phyloP scores from a whole-genome alignment of 139 green algal species.

The Dunaliella primolecta region DNA sequence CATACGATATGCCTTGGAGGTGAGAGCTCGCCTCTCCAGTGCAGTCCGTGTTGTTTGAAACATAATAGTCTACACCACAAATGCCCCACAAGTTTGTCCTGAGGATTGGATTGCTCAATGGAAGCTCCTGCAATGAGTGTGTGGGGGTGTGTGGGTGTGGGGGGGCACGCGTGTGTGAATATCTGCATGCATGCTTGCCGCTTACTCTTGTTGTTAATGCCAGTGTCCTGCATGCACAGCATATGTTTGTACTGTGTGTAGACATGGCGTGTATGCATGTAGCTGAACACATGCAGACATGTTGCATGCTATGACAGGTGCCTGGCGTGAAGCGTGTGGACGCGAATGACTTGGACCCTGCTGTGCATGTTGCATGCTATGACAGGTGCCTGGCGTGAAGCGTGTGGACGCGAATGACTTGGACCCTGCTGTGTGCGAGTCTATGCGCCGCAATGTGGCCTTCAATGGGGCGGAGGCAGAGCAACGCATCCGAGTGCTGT shows the following conservation, averaged over 20 bases:
- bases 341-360: conserved; percentile 84
- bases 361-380: too few relatives aligned
- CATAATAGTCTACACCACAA: too few relatives aligned
- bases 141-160: not conserved
- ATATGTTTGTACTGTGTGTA: too few relatives aligned
- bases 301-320: too few relatives aligned
- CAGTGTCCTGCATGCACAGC: too few relatives aligned
- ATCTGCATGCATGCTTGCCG: not conserved
- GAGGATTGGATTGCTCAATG: too few relatives aligned
- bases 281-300: not conserved
- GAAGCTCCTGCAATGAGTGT: too few relatives aligned
- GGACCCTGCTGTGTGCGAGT: conserved; percentile 59
- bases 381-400: conserved; percentile 54
- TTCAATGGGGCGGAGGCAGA: conserved; percentile 65
- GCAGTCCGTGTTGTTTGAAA: too few relatives aligned
- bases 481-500: conserved; percentile 45
- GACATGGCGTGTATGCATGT: not conserved
- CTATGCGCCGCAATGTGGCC: conserved; percentile 79
- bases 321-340: conserved; percentile 67
- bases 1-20: conserved; percentile 89
- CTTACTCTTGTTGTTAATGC: too few relatives aligned
- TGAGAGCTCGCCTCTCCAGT: too few relatives aligned
- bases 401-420: conserved; percentile 87
- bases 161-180: not conserved
- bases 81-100: too few relatives aligned